Conservation (phyloP, 2,329 filamentous ascomycete genomes). For the Elsinoe necatrix region DNA sequence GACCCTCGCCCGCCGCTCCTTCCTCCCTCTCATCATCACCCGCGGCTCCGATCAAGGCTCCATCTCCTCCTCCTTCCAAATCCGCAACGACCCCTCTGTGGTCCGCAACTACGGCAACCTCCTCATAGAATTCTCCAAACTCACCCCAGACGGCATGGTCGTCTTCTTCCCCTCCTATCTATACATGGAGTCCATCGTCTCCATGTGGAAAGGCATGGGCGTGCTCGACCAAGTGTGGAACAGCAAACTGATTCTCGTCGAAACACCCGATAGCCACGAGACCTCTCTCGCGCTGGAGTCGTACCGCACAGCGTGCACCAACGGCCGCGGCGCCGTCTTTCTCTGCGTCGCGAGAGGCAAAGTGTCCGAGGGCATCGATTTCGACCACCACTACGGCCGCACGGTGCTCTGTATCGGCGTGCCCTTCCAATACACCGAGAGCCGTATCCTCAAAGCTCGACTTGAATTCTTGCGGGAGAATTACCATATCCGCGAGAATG, state of each 20-base stretch:
- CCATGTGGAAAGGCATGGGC: slow-evolving; percentile 98
- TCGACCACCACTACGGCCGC: slow-evolving; percentile 95
- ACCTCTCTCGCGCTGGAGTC: slow-evolving; percentile 92
- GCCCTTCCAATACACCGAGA: slow-evolving; percentile 98
- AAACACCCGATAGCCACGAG: slow-evolving; percentile 95
- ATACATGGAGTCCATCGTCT: slow-evolving; percentile 99
- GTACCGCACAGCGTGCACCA: slow-evolving; percentile 94
- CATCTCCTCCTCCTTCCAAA: slow-evolving; percentile 88
- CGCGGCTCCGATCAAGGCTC: slow-evolving; percentile 88
- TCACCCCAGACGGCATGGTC: slow-evolving; percentile 95
- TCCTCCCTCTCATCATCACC: slow-evolving; percentile 95
- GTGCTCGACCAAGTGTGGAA: slow-evolving; percentile 98
- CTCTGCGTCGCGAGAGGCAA: slow-evolving; percentile 95
- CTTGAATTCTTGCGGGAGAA: slow-evolving; percentile 95
- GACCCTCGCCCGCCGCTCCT: slow-evolving; percentile 89
- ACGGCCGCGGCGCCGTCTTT: slow-evolving; percentile 85
- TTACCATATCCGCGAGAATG: slow-evolving; percentile 92
- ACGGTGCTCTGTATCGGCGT: slow-evolving; percentile 95
- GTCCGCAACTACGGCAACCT: slow-evolving; percentile 93
- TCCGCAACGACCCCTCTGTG: slow-evolving; percentile 92
- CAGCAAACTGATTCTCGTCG: slow-evolving; percentile 95
- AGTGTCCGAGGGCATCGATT: slow-evolving; percentile 96
- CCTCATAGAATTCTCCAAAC: slow-evolving; percentile 87
- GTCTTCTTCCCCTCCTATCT: slow-evolving; percentile 98
- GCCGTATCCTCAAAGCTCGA: slow-evolving; percentile 87